Conservation (phyloP, 2,329 filamentous ascomycete genomes). For the Diaporthe australafricana region DNA sequence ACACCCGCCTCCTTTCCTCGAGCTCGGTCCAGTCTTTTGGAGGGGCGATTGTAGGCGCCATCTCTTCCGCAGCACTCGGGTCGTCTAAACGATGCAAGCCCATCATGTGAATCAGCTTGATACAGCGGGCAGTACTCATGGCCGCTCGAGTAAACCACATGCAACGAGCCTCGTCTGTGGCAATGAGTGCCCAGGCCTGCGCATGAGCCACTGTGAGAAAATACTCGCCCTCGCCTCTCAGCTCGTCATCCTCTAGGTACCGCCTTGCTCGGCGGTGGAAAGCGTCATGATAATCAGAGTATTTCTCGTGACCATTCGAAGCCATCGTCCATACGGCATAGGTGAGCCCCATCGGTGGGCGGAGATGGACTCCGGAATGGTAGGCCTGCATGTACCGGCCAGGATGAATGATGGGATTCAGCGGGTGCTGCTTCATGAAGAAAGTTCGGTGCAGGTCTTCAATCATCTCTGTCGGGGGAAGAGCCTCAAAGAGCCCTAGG, state of each 20-base stretch:
- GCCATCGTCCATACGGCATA: slow-evolving; percentile 92
- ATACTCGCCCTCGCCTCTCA: slow-evolving; percentile 84
- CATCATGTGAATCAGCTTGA: slow-evolving; percentile 84
- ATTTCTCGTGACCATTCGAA: slow-evolving; percentile 78
- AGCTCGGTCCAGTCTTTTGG: slow-evolving; percentile 83
- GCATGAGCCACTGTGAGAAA: slow-evolving; percentile 84
- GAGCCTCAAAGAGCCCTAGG: slow-evolving; percentile 82
- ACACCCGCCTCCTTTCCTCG: slow-evolving; percentile 82
- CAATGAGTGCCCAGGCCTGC: slow-evolving; percentile 82
- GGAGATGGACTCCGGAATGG: slow-evolving; percentile 76
- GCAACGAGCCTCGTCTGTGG: slow-evolving; percentile 83
- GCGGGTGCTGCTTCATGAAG: slow-evolving; percentile 79
- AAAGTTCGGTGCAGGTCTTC: slow-evolving; percentile 85
- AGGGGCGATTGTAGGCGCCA: slow-evolving; percentile 80
- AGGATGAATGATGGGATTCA: slow-evolving; percentile 82
- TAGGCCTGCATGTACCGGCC: slow-evolving; percentile 80
- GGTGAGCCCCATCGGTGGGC: slow-evolving; percentile 84
- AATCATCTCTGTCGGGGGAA: slow-evolving; percentile 82
- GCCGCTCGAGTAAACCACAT: slow-evolving; percentile 89
- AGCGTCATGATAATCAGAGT: slow-evolving; percentile 76
- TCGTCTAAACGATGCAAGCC: slow-evolving; percentile 84
- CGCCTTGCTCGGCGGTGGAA: slow-evolving; percentile 87
- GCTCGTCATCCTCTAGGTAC: slow-evolving; percentile 85
- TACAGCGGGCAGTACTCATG: slow-evolving; percentile 79
- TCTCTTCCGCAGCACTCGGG: slow-evolving; percentile 61